These are phyloP conservation scores for Alternaria sp. DNA, from an alignment of 2,329 filamentous ascomycete species.

Conservation along the genomic window DNA sequence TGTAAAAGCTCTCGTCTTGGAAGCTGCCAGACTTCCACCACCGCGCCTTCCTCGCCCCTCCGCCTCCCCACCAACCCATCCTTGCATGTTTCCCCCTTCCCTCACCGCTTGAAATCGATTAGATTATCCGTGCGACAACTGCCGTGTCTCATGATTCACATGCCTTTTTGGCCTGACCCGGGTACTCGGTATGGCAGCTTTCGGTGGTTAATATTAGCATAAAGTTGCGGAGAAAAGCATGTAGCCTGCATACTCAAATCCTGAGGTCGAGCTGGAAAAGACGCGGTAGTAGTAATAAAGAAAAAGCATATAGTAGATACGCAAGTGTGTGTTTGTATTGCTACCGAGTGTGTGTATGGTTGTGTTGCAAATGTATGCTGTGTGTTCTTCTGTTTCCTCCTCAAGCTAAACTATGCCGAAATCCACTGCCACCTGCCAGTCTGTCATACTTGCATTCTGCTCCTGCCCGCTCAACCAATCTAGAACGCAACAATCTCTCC, in stretches of 20 bases:
- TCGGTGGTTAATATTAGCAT: background rate
- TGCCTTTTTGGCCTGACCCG: background rate
- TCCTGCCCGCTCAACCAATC: background rate
- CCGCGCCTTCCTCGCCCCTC: slow-evolving; percentile 10
- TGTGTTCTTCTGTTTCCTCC: background rate
- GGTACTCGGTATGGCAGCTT: background rate
- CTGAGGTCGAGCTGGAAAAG: background rate
- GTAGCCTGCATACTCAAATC: background rate
- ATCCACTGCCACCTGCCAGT: background rate
- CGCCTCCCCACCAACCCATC: slow-evolving; percentile 21
- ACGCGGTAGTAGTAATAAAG: background rate
- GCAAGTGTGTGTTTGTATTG: background rate
- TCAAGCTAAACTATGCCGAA: background rate
- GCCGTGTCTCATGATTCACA: slow-evolving; percentile 5
- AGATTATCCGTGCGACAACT: background rate
- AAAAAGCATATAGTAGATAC: background rate
- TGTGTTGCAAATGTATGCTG: background rate
- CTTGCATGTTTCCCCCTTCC: slow-evolving; percentile 11
- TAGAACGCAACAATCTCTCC: background rate
- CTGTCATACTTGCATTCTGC: background rate
- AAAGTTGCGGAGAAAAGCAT: background rate
- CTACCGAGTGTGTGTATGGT: background rate
- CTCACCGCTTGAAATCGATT: slow-evolving; percentile 12
- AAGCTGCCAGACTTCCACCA: background rate
- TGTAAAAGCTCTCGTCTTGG: no score